phyloP scores from a whole-genome alignment of 2,329 filamentous ascomycete genomes.

The Nannizziopsis barbatae region DNA sequence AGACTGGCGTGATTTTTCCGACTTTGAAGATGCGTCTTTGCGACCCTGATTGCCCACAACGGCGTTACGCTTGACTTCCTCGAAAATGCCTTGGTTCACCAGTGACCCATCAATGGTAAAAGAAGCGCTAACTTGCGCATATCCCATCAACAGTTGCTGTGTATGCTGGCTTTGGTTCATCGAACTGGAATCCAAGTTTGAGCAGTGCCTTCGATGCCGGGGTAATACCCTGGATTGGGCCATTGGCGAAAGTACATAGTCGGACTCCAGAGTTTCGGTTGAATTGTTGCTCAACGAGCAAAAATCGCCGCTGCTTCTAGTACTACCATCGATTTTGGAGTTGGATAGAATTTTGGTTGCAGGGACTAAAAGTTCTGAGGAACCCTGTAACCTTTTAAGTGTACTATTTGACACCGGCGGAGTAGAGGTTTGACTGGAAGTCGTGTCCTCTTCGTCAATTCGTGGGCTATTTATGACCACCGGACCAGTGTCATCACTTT shows the following conservation, averaged over 20 bases:
- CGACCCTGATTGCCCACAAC: conserved; percentile 73
- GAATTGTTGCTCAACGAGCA: conserved; percentile 94
- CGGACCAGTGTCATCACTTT: background rate
- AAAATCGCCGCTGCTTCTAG: conserved; percentile 85
- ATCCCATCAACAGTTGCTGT: conserved; percentile 94
- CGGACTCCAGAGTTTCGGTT: conserved; percentile 81
- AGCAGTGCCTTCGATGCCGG: conserved; percentile 35
- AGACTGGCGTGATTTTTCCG: conserved; percentile 58
- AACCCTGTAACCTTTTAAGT: conserved; percentile 10
- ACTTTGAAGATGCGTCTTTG: conserved; percentile 58
- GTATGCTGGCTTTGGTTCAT: conserved; percentile 17
- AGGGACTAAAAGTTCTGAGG: conserved; percentile 29
- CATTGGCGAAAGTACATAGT: conserved; percentile 51
- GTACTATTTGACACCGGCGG: conserved; percentile 17
- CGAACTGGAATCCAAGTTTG: conserved; percentile 28
- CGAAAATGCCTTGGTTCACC: conserved; percentile 79
- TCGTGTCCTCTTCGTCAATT: background rate
- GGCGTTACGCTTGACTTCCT: conserved; percentile 89
- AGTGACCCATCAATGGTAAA: conserved; percentile 87
- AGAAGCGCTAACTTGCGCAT: conserved; percentile 82
- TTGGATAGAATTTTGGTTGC: conserved; percentile 35
- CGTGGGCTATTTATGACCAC: background rate
- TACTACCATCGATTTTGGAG: conserved; percentile 54
- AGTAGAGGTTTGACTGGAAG: background rate
- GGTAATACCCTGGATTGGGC: conserved; percentile 44